Evolutionary conservation across 1,284 basidiomycete species (phyloP).

Genomic region (Chalciporus sp.): DNA sequence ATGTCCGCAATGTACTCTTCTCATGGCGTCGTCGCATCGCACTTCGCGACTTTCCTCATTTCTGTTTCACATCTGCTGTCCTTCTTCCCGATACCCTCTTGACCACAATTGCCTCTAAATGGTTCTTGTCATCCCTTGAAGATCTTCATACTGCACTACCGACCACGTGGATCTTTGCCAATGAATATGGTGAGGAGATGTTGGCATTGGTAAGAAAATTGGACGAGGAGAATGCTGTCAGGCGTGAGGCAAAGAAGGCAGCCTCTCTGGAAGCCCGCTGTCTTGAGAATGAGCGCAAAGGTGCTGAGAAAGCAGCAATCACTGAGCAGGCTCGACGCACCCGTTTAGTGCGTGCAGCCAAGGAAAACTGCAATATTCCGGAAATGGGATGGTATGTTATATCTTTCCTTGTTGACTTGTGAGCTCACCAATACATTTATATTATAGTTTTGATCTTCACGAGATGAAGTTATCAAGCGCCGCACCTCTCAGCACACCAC

Average conservation of each 20-base stretch:
- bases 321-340: background rate
- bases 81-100: conserved; percentile 7
- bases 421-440: too few species aligned
- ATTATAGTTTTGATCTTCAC: background rate
- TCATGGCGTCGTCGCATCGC: background rate
- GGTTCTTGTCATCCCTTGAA: background rate
- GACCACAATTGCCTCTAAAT: conserved; percentile 6
- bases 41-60: background rate
- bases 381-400: background rate
- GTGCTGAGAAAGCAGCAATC: background rate
- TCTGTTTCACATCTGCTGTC: background rate
- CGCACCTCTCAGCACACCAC: too few species aligned
- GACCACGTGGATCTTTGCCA: conserved; percentile 1
- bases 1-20: conserved; percentile 1
- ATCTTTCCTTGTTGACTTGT: background rate
- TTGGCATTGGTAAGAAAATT: conserved; percentile 1
- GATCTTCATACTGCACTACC: background rate
- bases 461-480: background rate
- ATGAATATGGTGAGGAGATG: conserved; percentile 2
- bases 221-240: background rate
- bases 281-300: background rate
- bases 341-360: background rate
- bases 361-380: background rate
- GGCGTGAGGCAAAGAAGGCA: background rate
- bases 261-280: background rate